Base-by-base conservation (phyloP, 148 eudicot genomes). In the Rhododendron ovatum region DNA sequence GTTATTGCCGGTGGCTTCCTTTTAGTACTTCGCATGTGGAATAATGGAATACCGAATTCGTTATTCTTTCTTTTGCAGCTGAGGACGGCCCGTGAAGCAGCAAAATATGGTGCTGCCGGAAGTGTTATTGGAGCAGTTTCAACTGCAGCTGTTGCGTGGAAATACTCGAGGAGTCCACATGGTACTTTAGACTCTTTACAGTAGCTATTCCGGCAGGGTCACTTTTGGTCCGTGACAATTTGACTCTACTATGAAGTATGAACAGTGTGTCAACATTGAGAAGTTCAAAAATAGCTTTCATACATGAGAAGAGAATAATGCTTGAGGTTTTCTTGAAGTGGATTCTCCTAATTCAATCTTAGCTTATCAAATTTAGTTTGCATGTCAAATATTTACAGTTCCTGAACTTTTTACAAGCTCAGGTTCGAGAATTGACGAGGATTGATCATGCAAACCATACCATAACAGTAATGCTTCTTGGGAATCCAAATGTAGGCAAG, bases 401-500 rank as follows among this genome's bases (percentile, higher is more conserved):
- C 82, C 89, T 94, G 87, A 93, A 87, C 91, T 93, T 92, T 81
- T 84, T 96, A 73, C 98, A 91, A 92, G 89, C 92, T 84, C 91
- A 83, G 84, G 92, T 94, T 50, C 89, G 95, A 88, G 96, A 87
- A 80, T 84, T 93, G 88, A 85, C 85, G 88, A 91, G 80, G 86
- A 83, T 65, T 30, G 92, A 86, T 53, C 80, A 87, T 88, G 84
- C 86, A 50, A 87, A 88, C 80, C 91, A 91, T 67, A 90, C 98
- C 28, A 84, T 89, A 28, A 92, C 94, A 1, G 53, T 92, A 26
- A 92, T 92, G 94, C 87, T 94, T 73, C 92, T 93, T 86, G 96
- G 98, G 57, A 92, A 92, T 84, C 96, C 98, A 57, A 96, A 94
- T 89, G 98, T 93, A 82, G 98, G 98, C 22, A 96, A 96, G 88